Evolutionary conservation across 1,139 yeast species (phyloP).

Genomic region (Suhomyces chickasaworum): DNA sequence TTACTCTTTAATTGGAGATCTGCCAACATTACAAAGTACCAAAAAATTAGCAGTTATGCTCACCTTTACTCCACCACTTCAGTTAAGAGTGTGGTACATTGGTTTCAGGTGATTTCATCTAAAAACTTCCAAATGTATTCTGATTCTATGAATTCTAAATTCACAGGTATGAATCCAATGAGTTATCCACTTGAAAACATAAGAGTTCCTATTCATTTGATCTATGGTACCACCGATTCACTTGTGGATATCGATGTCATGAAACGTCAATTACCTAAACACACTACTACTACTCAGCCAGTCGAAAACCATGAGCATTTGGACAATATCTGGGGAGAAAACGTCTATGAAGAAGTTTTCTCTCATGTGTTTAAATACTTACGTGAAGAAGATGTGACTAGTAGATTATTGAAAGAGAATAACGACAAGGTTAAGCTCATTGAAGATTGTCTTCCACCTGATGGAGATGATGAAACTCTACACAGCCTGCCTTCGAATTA

Average conservation of each 20-base stretch:
- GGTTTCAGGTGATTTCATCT: slow-evolving; percentile 91
- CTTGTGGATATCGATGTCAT: slow-evolving; percentile 81
- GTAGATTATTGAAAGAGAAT: slow-evolving; percentile 8
- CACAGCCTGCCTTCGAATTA: slow-evolving; percentile 12
- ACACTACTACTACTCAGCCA: slow-evolving; percentile 42
- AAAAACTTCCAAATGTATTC: slow-evolving; percentile 87
- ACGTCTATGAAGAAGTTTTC: slow-evolving; percentile 56
- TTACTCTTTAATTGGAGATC: slow-evolving; percentile 80
- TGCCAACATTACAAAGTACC: slow-evolving; percentile 64
- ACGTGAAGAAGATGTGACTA: slow-evolving; percentile 23
- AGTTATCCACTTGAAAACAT: slow-evolving; percentile 58
- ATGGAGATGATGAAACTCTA: slow-evolving; percentile 13
- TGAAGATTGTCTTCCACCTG: slow-evolving; percentile 13
- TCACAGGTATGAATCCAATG: slow-evolving; percentile 44
- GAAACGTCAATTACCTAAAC: slow-evolving; percentile 53
- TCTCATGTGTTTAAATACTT: slow-evolving; percentile 50
- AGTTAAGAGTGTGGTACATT: slow-evolving; percentile 90
- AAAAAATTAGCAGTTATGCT: slow-evolving; percentile 75
- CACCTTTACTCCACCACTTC: slow-evolving; percentile 90
- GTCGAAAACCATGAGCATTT: slow-evolving; percentile 77
- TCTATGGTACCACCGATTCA: slow-evolving; percentile 82
- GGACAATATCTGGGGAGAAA: slow-evolving; percentile 86
- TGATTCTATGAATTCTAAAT: slow-evolving; percentile 41
- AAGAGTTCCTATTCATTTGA: slow-evolving; percentile 65
- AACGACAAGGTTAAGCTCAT: slow-evolving; percentile 11